These are phyloP conservation scores for Cercospora zeae-maydis DNA, from an alignment of 2,329 filamentous ascomycete genomes.

Conservation along the genomic window DNA sequence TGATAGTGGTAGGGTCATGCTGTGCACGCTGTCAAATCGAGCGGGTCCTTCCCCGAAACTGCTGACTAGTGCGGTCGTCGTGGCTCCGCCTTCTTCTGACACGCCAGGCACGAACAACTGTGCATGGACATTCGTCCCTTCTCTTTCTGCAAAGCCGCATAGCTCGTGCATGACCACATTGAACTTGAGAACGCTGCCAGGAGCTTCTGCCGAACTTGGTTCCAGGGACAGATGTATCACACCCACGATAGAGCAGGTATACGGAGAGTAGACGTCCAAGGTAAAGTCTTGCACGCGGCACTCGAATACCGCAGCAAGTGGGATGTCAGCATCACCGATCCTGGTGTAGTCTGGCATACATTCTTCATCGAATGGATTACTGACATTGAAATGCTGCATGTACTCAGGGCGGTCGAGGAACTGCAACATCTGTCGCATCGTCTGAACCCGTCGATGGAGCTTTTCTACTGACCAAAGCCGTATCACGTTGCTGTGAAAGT, in stretches of 20 bases:
- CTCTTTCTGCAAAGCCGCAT: conserved; percentile 88
- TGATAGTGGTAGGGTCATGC: conserved; percentile 86
- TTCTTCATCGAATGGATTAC: conserved; percentile 87
- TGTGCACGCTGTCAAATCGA: conserved; percentile 95
- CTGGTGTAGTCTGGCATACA: conserved; percentile 91
- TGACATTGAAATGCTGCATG: conserved; percentile 83
- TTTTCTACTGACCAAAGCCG: conserved; percentile 95
- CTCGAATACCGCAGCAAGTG: conserved; percentile 88
- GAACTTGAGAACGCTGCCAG: conserved; percentile 90
- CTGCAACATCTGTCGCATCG: conserved; percentile 96
- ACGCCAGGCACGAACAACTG: conserved; percentile 94
- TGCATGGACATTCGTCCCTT: conserved; percentile 92
- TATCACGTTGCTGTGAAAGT: conserved; percentile 81
- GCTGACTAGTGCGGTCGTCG: conserved; percentile 89
- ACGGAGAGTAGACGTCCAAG: conserved; percentile 85
- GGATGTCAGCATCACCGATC: conserved; percentile 88
- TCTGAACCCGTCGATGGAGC: conserved; percentile 76
- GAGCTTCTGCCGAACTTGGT: conserved; percentile 87
- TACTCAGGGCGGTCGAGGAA: conserved; percentile 95
- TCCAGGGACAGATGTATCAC: conserved; percentile 89
- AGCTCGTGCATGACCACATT: conserved; percentile 98
- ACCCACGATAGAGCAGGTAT: conserved; percentile 84
- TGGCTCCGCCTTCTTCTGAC: conserved; percentile 82
- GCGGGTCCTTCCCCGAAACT: conserved; percentile 92
- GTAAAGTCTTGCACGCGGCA: conserved; percentile 91